Conservation (phyloP, 169 alveolate species). For the Plasmodium malariae region DNA sequence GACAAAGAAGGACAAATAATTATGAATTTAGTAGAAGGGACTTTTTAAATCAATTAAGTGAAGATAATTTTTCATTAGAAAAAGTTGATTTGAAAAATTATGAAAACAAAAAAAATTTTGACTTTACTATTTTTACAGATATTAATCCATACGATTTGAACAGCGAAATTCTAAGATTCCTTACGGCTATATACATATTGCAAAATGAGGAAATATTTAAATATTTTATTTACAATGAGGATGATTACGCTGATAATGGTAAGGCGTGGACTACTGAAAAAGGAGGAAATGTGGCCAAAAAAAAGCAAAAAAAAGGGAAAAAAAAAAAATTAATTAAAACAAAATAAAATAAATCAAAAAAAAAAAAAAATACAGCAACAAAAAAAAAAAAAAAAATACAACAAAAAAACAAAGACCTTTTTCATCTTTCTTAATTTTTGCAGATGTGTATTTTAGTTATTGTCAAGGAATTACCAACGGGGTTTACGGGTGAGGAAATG, state of each 20-base stretch:
- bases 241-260: neutral
- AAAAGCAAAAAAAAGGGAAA: too few species aligned
- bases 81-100: constrained; percentile 48
- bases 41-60: constrained; percentile 30
- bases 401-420: neutral
- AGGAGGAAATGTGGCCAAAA: too few species aligned
- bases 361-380: too few species aligned
- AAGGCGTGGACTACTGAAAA: too few species aligned
- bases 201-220: constrained; percentile 35
- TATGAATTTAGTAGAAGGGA: constrained; percentile 15
- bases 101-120: constrained; percentile 20
- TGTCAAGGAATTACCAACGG: constrained; percentile 55
- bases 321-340: too few species aligned
- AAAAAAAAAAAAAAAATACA: neutral
- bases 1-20: constrained; percentile 20
- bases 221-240: constrained; percentile 17
- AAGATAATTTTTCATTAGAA: constrained; percentile 35
- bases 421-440: neutral
- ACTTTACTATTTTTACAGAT: constrained; percentile 35
- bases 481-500: constrained; percentile 35
- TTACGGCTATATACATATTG: constrained; percentile 40
- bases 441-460: constrained; percentile 32
- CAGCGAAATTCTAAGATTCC: constrained; percentile 37
- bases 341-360: too few species aligned
- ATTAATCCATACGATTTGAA: constrained; percentile 37